A percentile compares a stretch with the other conserved stretches of the same genome.
Evolutionary conservation across 2,329 filamentous ascomycete species (phyloP).

Genomic region (Pseudocercospora cruenta): DNA sequence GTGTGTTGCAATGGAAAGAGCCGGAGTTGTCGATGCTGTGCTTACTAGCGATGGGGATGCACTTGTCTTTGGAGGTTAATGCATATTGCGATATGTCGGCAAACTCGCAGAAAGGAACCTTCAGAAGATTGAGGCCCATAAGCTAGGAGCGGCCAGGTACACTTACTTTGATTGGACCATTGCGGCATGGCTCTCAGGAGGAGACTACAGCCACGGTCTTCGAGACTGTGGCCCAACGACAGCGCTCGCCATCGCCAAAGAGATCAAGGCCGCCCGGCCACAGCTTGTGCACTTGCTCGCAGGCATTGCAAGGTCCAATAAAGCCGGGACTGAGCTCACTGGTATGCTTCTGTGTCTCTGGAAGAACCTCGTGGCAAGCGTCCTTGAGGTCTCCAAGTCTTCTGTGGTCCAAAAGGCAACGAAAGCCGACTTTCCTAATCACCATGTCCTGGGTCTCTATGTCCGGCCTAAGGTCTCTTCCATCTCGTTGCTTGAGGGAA

Average conservation of each 20-base stretch:
- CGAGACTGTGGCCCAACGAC: not conserved
- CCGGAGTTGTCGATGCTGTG: conserved; percentile 1
- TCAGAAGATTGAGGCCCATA: not conserved
- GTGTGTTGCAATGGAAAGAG: conserved; percentile 6
- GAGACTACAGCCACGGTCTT: conserved; percentile 3
- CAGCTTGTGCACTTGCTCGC: not conserved
- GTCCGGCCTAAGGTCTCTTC: not conserved
- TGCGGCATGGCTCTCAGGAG: not conserved
- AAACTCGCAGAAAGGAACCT: not conserved
- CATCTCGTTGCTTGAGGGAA: not conserved
- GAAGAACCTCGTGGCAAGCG: too few species aligned
- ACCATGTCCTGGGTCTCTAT: not conserved
- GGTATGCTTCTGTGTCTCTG: too few species aligned
- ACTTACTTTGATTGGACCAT: not conserved
- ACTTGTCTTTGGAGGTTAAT: conserved; percentile 1
- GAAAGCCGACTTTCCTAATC: not conserved
- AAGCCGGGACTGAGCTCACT: too few species aligned
- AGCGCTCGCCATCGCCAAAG: not conserved
- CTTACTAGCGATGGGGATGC: conserved; percentile 4
- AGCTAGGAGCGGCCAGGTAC: not conserved
- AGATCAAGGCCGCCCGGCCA: not conserved
- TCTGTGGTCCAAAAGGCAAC: too few species aligned
- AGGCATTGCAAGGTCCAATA: not conserved
- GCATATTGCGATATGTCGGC: not conserved
- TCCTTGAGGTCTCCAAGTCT: too few species aligned